phyloP scores from a whole-genome alignment of 2,329 filamentous ascomycete species.

The Colletotrichum incanum region DNA sequence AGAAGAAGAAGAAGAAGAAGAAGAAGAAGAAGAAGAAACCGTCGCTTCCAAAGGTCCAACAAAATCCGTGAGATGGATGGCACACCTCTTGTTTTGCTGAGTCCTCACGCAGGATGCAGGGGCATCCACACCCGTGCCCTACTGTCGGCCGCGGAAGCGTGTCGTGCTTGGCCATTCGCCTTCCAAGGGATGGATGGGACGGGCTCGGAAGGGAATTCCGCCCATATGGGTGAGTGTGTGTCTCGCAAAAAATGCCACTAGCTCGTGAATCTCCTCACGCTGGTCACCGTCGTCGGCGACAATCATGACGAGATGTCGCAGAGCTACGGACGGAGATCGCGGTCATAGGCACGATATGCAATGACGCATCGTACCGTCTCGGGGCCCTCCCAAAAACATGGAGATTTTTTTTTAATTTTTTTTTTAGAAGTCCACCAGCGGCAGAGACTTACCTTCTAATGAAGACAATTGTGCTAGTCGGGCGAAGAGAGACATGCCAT shows the following conservation, averaged over 20 bases:
- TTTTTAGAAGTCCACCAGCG: background rate
- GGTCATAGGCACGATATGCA: constrained; percentile 14
- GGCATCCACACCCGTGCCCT: constrained; percentile 24
- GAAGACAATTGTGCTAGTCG: background rate
- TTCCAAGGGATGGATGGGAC: constrained; percentile 7
- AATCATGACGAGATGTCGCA: constrained; percentile 1
- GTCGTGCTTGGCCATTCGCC: background rate
- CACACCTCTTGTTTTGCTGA: constrained; percentile 8
- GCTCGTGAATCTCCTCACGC: background rate
- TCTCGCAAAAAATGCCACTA: constrained; percentile 6
- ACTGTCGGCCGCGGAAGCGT: background rate
- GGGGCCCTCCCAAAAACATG: background rate
- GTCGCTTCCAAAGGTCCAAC: background rate
- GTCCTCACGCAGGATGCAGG: constrained; percentile 20
- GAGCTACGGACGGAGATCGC: background rate
- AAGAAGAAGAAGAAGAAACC: background rate
- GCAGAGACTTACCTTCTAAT: background rate
- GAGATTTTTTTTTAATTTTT: too few species aligned
- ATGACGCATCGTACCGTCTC: background rate
- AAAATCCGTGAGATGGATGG: constrained; percentile 3
- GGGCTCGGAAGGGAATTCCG: background rate
- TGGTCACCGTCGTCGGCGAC: background rate
- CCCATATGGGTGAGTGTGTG: background rate
- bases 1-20: background rate
- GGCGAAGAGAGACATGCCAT: background rate